Base-by-base conservation (phyloP, 2,329 filamentous ascomycete species). In the Trichoderma atroviride region DNA sequence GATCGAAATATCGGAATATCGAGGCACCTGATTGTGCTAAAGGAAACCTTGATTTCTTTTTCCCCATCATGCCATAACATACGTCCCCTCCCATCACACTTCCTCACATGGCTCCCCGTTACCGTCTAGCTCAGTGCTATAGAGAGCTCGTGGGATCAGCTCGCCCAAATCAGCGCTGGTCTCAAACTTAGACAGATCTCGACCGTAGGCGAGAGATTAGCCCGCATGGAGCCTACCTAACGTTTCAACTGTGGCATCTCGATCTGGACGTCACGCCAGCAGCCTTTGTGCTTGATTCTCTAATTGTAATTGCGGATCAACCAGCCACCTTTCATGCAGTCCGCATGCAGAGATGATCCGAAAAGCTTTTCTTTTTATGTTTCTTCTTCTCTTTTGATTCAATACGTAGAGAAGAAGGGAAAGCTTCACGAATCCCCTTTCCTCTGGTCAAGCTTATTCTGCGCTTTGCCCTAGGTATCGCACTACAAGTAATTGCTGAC, bases 141-240 rank as follows among this genome's bases (percentile, higher is more conserved):
- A 65, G 14, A 57, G 35, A 47, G 57, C 24, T n/a, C 37, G 52
- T 24, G 11, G 53, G 37, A 56, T 65, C 50, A 64, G 35, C 61
- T 67, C 31, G 53, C 55, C 63, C 50, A 31, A 59, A 66, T 35
- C 29, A 66, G 63, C 35, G 19, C 35, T 58, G 63, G 63, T 52
- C 63, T 37, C 55, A n/a, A 67, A 67, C 63, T 27, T 67, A 29
- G 63, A 57, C 40, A 50, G 63, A 67, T 59, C 40, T 58, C 63
- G 63, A 37, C 50, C 37, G 9, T 67, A 52, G 40, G 37, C 61
- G 63, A 66, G 63, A 29, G 47, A 35, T n/a, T 5, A 52, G 55
- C 63, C 63, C 55, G 31, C 40, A 24, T 37, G 29, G 55, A 67
- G 63, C 40, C 63, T 50, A 37, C 40, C 63, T 50, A 58, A 66